A percentile compares a stretch with the other conserved stretches of the same genome.
Conservation (phyloP, 75 land plant species). For the Selaginella tamariscina region DNA sequence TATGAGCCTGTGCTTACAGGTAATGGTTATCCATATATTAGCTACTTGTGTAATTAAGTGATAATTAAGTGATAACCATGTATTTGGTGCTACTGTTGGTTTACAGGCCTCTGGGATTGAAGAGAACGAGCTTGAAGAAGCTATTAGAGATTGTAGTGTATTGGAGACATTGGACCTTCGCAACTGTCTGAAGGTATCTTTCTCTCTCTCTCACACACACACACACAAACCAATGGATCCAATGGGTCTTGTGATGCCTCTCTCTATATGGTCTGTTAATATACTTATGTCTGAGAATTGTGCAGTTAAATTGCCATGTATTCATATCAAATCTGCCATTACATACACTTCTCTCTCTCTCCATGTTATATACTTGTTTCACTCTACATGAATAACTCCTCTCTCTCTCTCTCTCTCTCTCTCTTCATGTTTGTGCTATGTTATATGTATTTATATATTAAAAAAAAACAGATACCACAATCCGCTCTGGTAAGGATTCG, state of each 20-base stretch:
- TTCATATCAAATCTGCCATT: not conserved
- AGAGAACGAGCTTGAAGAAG: slow-evolving; percentile 43
- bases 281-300: not conserved
- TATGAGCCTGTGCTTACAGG: slow-evolving; percentile 74
- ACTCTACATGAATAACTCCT: not conserved
- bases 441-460: too few relatives aligned
- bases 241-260: too few relatives aligned
- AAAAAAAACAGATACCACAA: slow-evolving; percentile 25
- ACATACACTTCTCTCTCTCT: not conserved
- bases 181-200: slow-evolving; percentile 66
- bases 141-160: slow-evolving; percentile 47
- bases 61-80: not conserved
- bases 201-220: too few relatives aligned
- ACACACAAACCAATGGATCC: too few relatives aligned
- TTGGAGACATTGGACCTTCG: slow-evolving; percentile 86
- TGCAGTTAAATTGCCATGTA: not conserved
- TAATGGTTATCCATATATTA: too few relatives aligned
- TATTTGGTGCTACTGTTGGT: not conserved
- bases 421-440: too few relatives aligned
- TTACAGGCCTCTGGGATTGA: slow-evolving; percentile 63
- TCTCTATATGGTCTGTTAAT: too few relatives aligned
- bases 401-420: not conserved
- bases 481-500: slow-evolving; percentile 33
- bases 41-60: not conserved
- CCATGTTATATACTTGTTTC: not conserved